Evolutionary conservation across 2,329 filamentous ascomycete genomes (phyloP), one percentile per base, ranked within the genome.

Genomic region (Shiraia bambusicola): DNA sequence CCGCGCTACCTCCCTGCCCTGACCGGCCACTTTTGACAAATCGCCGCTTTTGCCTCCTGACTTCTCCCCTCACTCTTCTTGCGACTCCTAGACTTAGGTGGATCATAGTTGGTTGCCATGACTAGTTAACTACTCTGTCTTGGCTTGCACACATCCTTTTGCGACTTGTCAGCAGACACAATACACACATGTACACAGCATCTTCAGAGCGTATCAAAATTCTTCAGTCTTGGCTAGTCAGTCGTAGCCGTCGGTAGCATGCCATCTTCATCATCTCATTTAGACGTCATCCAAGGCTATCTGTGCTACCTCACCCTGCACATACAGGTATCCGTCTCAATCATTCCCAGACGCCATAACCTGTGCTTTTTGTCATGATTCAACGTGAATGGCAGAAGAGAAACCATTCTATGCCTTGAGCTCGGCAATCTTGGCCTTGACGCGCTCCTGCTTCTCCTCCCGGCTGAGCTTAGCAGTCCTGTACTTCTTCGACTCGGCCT

Each of bases 401-500:
- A 37, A 50, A 29, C 41, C 39, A 47, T 45, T 50, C 58, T 65
- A 64, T 48, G 73, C 75, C 65, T 80, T 81, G 67, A 95, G 80
- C 76, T 86, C 80, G 71, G 86, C 83, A 78, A 98, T 98, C 82
- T 87, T 94, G 72, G 84, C 82, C 84, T 94, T 82, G 75, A 98
- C 82, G 61, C 84, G 82, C 75, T 84, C 79, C 72, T 86, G 76
- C 79, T 84, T 89, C 87, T 97, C 78, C 41, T 81, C 90, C 80
- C 84, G 86, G 73, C 81, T 84, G 61, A 90, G 81, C 84, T 95
- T 95, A 66, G 67, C 64, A 64, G 76, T 75, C 73, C 77, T 82
- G 87, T 82, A 89, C 84, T 97, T 95, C 80, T 89, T 82, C 72
- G 87, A 90, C 83, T 95, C 90, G 59, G 81, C 80, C 86, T 95